Conservation (phyloP, 352 stramenopile species). For the Phytophthora vignae region DNA sequence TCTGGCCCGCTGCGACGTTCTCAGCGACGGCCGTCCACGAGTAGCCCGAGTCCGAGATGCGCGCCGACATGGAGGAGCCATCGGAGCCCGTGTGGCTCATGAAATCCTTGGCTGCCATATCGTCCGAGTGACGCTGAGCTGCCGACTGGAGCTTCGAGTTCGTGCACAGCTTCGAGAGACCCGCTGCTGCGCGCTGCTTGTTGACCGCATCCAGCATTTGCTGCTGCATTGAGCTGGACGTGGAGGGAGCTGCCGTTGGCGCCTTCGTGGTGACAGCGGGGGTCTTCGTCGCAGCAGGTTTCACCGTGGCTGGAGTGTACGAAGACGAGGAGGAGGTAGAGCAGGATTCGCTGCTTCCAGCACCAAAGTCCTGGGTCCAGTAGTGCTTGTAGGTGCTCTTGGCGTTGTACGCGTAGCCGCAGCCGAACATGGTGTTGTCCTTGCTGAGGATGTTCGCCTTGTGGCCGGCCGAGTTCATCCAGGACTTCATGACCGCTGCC, state of each 20-base stretch:
- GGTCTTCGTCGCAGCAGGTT: conserved; percentile 18
- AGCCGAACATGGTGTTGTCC: conserved; percentile 38
- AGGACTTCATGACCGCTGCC: conserved; percentile 55
- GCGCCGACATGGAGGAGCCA: conserved; percentile 42
- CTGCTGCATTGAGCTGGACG: conserved; percentile 24
- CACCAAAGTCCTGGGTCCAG: conserved; percentile 65
- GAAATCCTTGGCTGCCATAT: conserved; percentile 53
- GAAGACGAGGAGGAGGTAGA: conserved; percentile 7
- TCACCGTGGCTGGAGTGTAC: conserved; percentile 7
- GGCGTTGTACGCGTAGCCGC: conserved; percentile 41
- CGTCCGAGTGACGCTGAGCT: conserved; percentile 37
- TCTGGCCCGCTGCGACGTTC: conserved; percentile 55
- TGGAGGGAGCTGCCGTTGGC: conserved; percentile 3
- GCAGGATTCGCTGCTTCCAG: conserved; percentile 31
- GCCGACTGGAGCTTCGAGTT: conserved; percentile 41
- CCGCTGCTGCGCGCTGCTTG: conserved; percentile 41
- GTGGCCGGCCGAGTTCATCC: conserved; percentile 64
- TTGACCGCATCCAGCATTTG: conserved; percentile 57
- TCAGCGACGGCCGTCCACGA: conserved; percentile 50
- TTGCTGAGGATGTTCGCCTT: conserved; percentile 49
- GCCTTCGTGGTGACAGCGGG: conserved; percentile 5
- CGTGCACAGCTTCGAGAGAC: conserved; percentile 38
- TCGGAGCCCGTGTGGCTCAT: conserved; percentile 56
- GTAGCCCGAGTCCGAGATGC: conserved; percentile 48
- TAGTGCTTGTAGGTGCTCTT: conserved; percentile 52